Conservation (phyloP, 257 asterid genomes). For the Haberlea rhodopensis region DNA sequence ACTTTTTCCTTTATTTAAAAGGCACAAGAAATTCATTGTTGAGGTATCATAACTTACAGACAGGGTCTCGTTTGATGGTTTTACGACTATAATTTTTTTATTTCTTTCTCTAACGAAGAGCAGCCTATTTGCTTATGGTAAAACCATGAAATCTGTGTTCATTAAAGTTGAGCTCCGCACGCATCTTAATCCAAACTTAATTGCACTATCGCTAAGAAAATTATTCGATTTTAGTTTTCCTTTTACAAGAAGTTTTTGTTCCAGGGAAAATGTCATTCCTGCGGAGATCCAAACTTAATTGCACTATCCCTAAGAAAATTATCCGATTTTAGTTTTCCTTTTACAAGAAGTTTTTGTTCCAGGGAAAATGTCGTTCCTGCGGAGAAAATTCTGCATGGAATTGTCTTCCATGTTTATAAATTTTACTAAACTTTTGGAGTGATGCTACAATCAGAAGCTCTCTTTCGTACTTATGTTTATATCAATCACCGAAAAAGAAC, state of each 20-base stretch:
- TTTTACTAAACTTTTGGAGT: no score
- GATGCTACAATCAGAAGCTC: no score
- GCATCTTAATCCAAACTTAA: background rate
- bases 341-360: constrained; percentile 1
- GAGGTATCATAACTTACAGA: constrained; percentile 6
- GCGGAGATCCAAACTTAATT: background rate
- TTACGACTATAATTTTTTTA: no score
- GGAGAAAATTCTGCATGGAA: no score
- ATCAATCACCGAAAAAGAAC: no score
- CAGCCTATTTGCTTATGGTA: background rate
- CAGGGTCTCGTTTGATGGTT: background rate
- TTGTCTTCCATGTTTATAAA: no score
- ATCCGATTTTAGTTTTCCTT: background rate
- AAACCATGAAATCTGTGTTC: no score
- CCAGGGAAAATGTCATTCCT: background rate
- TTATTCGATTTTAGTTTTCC: constrained; percentile 2
- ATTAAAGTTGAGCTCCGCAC: constrained; percentile 2
- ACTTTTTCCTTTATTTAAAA: constrained; percentile 14
- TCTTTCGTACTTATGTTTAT: no score
- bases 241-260: background rate
- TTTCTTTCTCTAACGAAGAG: background rate
- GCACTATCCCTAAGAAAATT: constrained; percentile 14
- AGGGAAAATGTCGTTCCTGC: no score
- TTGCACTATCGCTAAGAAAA: constrained; percentile 12
- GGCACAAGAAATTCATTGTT: constrained; percentile 14